Conservation (phyloP, 1,284 basidiomycete species). For the Apiotrichum akiyoshidainum region DNA sequence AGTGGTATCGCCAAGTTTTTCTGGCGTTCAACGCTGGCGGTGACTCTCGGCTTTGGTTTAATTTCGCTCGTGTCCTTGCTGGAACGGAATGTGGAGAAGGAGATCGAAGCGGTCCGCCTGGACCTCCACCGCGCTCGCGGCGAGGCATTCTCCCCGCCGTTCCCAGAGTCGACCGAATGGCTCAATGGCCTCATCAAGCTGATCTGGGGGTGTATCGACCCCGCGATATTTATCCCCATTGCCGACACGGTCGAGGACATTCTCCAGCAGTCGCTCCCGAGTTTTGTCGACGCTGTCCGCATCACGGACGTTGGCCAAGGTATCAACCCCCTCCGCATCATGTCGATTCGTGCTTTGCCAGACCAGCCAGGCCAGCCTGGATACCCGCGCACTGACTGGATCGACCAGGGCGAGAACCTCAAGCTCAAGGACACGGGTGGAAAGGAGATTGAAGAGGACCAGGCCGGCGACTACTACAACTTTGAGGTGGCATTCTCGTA, state of each 20-base stretch:
- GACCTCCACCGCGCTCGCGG: slow-evolving; percentile 57
- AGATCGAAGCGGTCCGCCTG: slow-evolving; percentile 55
- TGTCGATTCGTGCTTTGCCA: slow-evolving; percentile 60
- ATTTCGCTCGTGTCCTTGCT: slow-evolving; percentile 53
- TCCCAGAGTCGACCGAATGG: slow-evolving; percentile 60
- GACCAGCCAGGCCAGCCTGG: slow-evolving; percentile 58
- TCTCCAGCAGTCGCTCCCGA: slow-evolving; percentile 65
- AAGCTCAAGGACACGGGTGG: slow-evolving; percentile 47
- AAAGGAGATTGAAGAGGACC: slow-evolving; percentile 51
- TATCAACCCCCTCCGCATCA: slow-evolving; percentile 65
- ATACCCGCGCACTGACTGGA: slow-evolving; percentile 59
- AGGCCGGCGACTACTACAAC: slow-evolving; percentile 60
- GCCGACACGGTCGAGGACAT: slow-evolving; percentile 67
- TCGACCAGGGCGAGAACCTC: slow-evolving; percentile 51
- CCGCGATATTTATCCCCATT: slow-evolving; percentile 47
- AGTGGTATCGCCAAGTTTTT: slow-evolving; percentile 54
- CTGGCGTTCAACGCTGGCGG: slow-evolving; percentile 52
- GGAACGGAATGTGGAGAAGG: slow-evolving; percentile 56
- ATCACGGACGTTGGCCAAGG: slow-evolving; percentile 71
- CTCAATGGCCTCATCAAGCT: slow-evolving; percentile 56
- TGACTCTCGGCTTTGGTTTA: slow-evolving; percentile 46
- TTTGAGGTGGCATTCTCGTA: slow-evolving; percentile 74
- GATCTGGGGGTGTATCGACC: slow-evolving; percentile 55
- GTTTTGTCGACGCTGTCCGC: slow-evolving; percentile 68
- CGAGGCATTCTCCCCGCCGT: slow-evolving; percentile 57